Percentiles rank a stretch among this genome's conserved stretches.
Conservation (phyloP, 495 filamentous ascomycete species). For the Apodospora peruviana region DNA sequence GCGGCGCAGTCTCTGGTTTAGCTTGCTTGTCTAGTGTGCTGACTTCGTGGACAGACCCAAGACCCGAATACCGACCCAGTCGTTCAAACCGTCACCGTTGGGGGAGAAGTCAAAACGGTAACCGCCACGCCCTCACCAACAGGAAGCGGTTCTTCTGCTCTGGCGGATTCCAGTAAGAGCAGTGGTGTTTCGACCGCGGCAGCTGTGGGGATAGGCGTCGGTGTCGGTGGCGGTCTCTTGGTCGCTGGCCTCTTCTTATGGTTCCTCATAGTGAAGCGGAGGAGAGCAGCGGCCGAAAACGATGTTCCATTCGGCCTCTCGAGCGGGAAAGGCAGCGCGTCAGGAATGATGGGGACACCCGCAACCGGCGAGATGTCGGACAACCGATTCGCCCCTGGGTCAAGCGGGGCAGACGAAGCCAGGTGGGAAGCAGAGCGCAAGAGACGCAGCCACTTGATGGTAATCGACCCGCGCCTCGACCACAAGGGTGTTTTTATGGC, state of each 20-base stretch:
- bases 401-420: neutral
- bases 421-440: slow-evolving; percentile 18
- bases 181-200: slow-evolving; percentile 29
- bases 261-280: slow-evolving; percentile 26
- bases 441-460: slow-evolving; percentile 45
- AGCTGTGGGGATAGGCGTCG: slow-evolving; percentile 38
- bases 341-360: slow-evolving; percentile 32
- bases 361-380: slow-evolving; percentile 33
- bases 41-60: neutral
- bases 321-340: slow-evolving; percentile 33
- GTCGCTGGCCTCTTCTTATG: slow-evolving; percentile 24
- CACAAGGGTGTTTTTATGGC: slow-evolving; percentile 39
- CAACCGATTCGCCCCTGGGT: slow-evolving; percentile 7
- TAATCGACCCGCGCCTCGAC: slow-evolving; percentile 51
- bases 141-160: slow-evolving; percentile 4
- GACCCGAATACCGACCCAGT: neutral
- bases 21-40: slow-evolving; percentile 3
- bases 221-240: slow-evolving; percentile 29
- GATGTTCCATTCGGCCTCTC: slow-evolving; percentile 18
- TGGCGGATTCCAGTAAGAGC: slow-evolving; percentile 8
- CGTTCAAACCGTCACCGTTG: slow-evolving; percentile 38
- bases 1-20: slow-evolving; percentile 7
- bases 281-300: slow-evolving; percentile 15
- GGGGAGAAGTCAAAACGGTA: slow-evolving; percentile 36
- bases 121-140: slow-evolving; percentile 28